Percentiles rank a stretch among this genome's conserved stretches.
phyloP scores from a whole-genome alignment of 2,329 filamentous ascomycete species.

The Pestalotiopsis sp. region DNA sequence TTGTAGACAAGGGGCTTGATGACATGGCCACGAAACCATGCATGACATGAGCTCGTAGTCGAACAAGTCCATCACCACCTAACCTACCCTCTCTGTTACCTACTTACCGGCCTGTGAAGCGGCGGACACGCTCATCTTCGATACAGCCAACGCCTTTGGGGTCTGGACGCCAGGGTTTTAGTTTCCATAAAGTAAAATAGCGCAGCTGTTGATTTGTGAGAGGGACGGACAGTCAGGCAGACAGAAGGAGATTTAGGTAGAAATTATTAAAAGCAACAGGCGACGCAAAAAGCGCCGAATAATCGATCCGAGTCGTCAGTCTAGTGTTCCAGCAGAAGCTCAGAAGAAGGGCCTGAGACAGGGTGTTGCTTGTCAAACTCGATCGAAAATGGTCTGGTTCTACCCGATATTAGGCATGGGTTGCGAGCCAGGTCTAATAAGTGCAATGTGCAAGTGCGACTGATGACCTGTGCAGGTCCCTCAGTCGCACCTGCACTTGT shows the following conservation, averaged over 20 bases:
- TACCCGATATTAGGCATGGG: slow-evolving; percentile 10
- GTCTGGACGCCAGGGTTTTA: not conserved
- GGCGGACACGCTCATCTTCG: no score
- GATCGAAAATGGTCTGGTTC: slow-evolving; percentile 6
- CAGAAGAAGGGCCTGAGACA: slow-evolving; percentile 19
- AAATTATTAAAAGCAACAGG: not conserved
- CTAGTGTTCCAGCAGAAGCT: slow-evolving; percentile 19
- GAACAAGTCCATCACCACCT: slow-evolving; percentile 30
- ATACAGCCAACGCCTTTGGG: no score
- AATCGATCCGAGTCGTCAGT: slow-evolving; percentile 16
- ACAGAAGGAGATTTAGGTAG: not conserved
- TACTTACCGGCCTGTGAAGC: no score
- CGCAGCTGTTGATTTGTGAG: not conserved
- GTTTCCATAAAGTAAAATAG: not conserved
- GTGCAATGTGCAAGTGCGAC: not conserved
- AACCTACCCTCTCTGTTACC: not conserved
- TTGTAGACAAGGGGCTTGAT: slow-evolving; percentile 38
- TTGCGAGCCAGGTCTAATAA: not conserved
- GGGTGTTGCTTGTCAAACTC: slow-evolving; percentile 23
- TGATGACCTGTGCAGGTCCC: no score
- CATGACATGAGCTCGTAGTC: slow-evolving; percentile 38
- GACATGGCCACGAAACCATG: slow-evolving; percentile 49
- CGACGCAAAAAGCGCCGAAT: slow-evolving; percentile 13
- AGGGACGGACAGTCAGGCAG: not conserved
- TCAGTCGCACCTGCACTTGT: no score